Conservation (phyloP, 2,329 filamentous ascomycete genomes). For the Alternaria ventricosa region DNA sequence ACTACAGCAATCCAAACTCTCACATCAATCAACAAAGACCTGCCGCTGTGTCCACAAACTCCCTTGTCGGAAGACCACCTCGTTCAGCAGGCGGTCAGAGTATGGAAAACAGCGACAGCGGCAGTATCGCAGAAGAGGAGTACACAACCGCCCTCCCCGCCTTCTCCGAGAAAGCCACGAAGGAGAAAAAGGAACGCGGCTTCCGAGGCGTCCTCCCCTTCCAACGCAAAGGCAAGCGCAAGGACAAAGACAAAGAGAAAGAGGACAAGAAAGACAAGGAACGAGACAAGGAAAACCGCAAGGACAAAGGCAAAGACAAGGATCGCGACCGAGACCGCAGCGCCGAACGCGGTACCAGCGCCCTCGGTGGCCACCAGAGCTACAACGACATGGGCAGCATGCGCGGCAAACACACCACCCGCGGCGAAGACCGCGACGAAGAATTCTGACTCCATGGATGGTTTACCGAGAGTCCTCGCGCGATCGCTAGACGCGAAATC, state of each 20-base stretch:
- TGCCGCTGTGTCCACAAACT: slow-evolving; percentile 26
- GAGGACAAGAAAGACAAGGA: slow-evolving; percentile 27
- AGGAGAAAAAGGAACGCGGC: slow-evolving; percentile 48
- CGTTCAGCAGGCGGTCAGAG: slow-evolving; percentile 34
- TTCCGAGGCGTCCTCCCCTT: slow-evolving; percentile 49
- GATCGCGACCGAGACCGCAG: slow-evolving; percentile 16
- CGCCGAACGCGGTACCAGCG: slow-evolving; percentile 22
- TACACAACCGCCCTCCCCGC: slow-evolving; percentile 47
- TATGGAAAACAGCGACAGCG: slow-evolving; percentile 44
- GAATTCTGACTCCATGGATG: slow-evolving; percentile 48
- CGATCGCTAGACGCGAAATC: slow-evolving; percentile 28
- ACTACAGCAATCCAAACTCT: slow-evolving; percentile 32
- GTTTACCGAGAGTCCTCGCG: slow-evolving; percentile 30
- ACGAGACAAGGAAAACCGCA: slow-evolving; percentile 22
- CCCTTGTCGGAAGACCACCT: slow-evolving; percentile 29
- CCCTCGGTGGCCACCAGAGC: slow-evolving; percentile 29
- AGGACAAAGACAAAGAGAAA: slow-evolving; percentile 36
- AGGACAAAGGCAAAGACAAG: slow-evolving; percentile 21
- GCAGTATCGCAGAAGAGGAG: slow-evolving; percentile 46
- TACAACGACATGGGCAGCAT: slow-evolving; percentile 1
- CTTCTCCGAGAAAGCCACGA: slow-evolving; percentile 42
- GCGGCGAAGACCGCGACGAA: slow-evolving; percentile 19
- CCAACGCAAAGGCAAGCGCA: slow-evolving; percentile 45
- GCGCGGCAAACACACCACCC: slow-evolving; percentile 1
- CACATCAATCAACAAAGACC: slow-evolving; percentile 34